A percentile compares a stretch with the other conserved stretches of the same genome.
phyloP scores from a whole-genome alignment of 176 grass and related monocot genomes.

The Carex cristatella region DNA sequence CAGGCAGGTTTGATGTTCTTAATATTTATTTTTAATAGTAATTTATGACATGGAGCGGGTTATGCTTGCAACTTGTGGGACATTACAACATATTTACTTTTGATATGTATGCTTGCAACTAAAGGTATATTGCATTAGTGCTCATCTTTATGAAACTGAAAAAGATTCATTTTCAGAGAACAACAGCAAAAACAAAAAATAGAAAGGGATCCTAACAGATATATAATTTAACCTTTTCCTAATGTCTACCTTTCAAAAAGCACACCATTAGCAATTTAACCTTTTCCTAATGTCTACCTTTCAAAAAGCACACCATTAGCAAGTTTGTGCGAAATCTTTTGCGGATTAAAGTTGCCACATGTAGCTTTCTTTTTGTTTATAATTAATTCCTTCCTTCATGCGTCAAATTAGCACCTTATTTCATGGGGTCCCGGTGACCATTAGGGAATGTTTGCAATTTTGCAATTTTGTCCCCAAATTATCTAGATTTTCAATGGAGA shows the following conservation, averaged over 20 bases:
- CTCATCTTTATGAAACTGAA: neutral
- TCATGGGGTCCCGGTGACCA: slow-evolving; percentile 11
- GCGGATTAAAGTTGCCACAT: neutral
- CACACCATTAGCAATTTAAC: neutral
- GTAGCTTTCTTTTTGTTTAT: slow-evolving; percentile 17
- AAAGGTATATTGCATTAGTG: neutral
- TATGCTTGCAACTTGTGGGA: too few species aligned
- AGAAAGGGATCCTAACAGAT: neutral
- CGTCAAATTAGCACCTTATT: slow-evolving; percentile 24
- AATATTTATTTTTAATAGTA: too few species aligned
- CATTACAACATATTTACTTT: too few species aligned
- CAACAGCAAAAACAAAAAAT: neutral
- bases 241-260: neutral
- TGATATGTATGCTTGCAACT: too few species aligned
- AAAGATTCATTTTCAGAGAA: neutral
- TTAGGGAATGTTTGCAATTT: neutral
- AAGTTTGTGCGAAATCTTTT: slow-evolving; percentile 11
- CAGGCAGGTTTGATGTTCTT: too few species aligned
- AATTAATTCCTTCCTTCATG: slow-evolving; percentile 17
- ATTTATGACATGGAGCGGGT: too few species aligned
- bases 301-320: neutral
- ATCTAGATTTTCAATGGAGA: neutral
- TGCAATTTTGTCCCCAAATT: neutral
- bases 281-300: neutral
- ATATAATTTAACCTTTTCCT: too few species aligned